These are phyloP conservation scores for Entrophospora sp. DNA, from an alignment of 192 early-diverging fungal genomes.

Conservation along the genomic window DNA sequence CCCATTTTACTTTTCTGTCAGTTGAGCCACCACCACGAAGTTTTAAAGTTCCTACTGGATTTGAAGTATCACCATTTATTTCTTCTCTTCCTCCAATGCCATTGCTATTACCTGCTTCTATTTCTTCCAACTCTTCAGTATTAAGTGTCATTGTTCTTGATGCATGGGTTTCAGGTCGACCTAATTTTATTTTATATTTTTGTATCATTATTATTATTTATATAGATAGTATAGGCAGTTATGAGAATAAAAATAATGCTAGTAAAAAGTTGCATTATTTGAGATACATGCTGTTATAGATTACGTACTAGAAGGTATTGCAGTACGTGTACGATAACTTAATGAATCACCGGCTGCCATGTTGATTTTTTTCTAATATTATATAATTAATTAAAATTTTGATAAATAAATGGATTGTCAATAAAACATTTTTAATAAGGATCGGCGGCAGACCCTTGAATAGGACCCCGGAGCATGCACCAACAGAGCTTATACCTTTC, in stretches of 20 bases:
- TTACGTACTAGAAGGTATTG: neutral
- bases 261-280: neutral
- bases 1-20: constrained; percentile 48
- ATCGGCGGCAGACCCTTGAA: too few species aligned
- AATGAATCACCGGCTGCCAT: neutral
- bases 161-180: constrained; percentile 14
- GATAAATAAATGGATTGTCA: too few species aligned
- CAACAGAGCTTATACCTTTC: too few species aligned
- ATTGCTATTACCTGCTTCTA: neutral
- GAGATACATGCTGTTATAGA: neutral
- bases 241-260: neutral
- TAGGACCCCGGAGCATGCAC: too few species aligned
- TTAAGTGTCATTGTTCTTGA: constrained; percentile 24
- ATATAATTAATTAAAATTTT: neutral
- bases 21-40: constrained; percentile 34
- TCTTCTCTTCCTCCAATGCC: too few species aligned
- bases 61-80: neutral
- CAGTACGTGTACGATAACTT: neutral
- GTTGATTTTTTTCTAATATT: neutral
- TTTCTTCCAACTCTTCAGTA: constrained; percentile 9
- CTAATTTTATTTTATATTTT: too few species aligned
- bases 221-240: too few species aligned
- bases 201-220: too few species aligned
- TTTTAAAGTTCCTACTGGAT: constrained; percentile 32
- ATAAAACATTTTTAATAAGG: too few species aligned